These are phyloP conservation scores for Syzygium jambos DNA, from an alignment of 345 rosid species.

Conservation along the genomic window DNA sequence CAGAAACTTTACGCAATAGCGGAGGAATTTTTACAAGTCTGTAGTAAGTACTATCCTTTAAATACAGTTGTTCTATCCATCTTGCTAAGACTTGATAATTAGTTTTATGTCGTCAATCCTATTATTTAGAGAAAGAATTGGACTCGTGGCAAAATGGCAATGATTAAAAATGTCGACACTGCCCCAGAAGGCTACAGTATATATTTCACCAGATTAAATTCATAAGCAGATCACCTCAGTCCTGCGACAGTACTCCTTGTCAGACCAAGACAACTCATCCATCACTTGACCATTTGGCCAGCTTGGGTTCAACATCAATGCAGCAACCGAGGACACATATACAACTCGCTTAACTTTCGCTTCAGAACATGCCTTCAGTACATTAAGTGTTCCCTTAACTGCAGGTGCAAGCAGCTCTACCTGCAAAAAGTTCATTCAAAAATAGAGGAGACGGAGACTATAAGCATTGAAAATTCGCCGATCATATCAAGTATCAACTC, in stretches of 20 bases:
- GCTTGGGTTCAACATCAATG: slow-evolving; percentile 8
- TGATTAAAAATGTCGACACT: neutral
- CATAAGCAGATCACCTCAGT: slow-evolving; percentile 5
- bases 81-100: neutral
- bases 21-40: neutral
- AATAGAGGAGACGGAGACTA: neutral
- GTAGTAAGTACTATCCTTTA: neutral
- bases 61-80: neutral
- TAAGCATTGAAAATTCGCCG: neutral
- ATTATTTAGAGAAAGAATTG: neutral
- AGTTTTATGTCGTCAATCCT: neutral
- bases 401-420: slow-evolving; percentile 19
- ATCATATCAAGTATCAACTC: neutral
- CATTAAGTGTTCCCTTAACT: slow-evolving; percentile 22
- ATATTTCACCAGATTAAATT: neutral
- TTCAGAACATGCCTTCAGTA: slow-evolving; percentile 16
- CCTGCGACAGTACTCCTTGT: slow-evolving; percentile 18
- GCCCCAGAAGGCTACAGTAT: neutral
- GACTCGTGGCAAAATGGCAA: neutral
- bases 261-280: slow-evolving; percentile 25
- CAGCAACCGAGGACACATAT: slow-evolving; percentile 14
- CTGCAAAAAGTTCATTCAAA: slow-evolving; percentile 1
- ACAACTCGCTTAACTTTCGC: slow-evolving; percentile 23
- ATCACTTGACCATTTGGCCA: slow-evolving; percentile 16
- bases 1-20: neutral